These are phyloP conservation scores for Suhomyces bokatorum DNA, from an alignment of 1,139 yeast species.

Conservation along the genomic window DNA sequence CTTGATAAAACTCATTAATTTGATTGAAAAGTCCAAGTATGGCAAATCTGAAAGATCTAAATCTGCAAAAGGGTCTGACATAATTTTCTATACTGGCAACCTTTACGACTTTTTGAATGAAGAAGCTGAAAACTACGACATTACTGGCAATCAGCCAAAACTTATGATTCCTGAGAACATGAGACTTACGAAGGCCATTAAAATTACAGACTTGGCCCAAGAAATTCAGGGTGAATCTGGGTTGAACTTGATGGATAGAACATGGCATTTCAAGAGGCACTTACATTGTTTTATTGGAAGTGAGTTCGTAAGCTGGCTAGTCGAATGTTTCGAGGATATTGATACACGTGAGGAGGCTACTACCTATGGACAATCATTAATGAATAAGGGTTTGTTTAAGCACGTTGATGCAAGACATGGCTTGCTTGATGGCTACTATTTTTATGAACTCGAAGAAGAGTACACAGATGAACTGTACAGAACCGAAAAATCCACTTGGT, in stretches of 20 bases:
- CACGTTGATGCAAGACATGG: constrained; percentile 86
- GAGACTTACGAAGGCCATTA: constrained; percentile 39
- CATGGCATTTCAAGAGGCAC: constrained; percentile 89
- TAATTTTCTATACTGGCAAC: constrained; percentile 85
- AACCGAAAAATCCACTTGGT: constrained; percentile 32
- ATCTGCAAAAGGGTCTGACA: constrained; percentile 60
- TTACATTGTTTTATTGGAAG: constrained; percentile 80
- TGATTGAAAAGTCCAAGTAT: constrained; percentile 62
- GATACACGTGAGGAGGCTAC: constrained; percentile 81
- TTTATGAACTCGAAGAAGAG: constrained; percentile 69
- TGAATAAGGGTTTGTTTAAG: constrained; percentile 68
- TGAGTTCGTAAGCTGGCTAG: constrained; percentile 83
- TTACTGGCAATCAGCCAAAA: constrained; percentile 37
- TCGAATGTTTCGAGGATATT: constrained; percentile 76
- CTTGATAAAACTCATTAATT: constrained; percentile 64
- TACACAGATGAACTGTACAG: constrained; percentile 42
- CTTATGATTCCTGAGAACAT: constrained; percentile 36
- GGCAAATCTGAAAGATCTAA: constrained; percentile 36
- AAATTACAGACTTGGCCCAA: constrained; percentile 51
- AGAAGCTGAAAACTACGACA: constrained; percentile 36
- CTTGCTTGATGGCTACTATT: constrained; percentile 89
- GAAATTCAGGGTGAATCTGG: constrained; percentile 72
- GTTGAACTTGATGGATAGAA: constrained; percentile 67
- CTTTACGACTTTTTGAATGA: constrained; percentile 67
- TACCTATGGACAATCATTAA: constrained; percentile 70